A percentile compares a stretch with the other conserved stretches of the same genome.
phyloP scores from a whole-genome alignment of 2,329 filamentous ascomycete genomes.

The Sporothrix globosa region DNA sequence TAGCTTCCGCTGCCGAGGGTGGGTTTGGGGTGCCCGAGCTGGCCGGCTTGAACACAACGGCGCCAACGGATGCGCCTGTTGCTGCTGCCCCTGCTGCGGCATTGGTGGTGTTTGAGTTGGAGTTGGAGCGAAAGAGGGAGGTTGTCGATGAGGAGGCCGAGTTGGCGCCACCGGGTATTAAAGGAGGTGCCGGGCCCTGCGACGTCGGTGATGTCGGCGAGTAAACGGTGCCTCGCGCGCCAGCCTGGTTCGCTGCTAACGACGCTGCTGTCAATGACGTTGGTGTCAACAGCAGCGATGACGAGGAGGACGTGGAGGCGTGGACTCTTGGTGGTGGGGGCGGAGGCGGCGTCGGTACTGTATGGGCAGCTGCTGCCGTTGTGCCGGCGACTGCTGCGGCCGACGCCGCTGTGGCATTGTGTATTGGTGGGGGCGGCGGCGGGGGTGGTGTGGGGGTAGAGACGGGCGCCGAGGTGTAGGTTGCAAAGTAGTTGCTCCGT shows the following conservation, averaged over 20 bases:
- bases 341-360: constrained; percentile 27
- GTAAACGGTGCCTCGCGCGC: neutral
- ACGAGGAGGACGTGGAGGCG: constrained; percentile 26
- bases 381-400: neutral
- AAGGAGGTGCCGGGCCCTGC: neutral
- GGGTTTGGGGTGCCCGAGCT: constrained; percentile 9
- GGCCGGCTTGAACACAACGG: neutral
- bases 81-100: neutral
- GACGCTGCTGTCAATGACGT: constrained; percentile 30
- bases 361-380: neutral
- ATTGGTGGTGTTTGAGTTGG: neutral
- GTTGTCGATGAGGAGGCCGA: constrained; percentile 19
- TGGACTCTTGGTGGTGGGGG: constrained; percentile 33
- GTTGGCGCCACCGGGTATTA: constrained; percentile 6
- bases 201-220: constrained; percentile 4
- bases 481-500: constrained; percentile 60
- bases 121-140: constrained; percentile 18
- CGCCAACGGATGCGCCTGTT: constrained; percentile 38
- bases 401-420: neutral
- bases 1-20: constrained; percentile 62
- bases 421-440: constrained; percentile 16
- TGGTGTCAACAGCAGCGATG: constrained; percentile 31
- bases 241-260: constrained; percentile 25
- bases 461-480: constrained; percentile 46
- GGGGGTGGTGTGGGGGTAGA: constrained; percentile 24